Base-by-base conservation (phyloP, 495 filamentous ascomycete species). In the Podospora sp. region DNA sequence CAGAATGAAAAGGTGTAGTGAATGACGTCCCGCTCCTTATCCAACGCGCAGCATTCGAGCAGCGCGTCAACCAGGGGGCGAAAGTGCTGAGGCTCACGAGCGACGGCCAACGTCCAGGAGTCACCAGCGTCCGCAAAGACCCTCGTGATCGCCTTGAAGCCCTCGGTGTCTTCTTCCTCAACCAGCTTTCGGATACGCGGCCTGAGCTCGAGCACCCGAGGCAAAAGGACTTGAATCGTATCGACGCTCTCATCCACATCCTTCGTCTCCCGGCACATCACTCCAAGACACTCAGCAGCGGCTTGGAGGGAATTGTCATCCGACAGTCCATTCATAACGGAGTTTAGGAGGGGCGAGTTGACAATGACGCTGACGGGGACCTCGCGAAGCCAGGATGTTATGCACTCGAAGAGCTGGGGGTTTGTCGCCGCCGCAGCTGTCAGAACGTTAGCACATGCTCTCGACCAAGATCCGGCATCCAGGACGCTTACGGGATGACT, bases 381-480 rank as follows among this genome's bases (percentile, higher is more conserved):
- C 78, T 99, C 95, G 52, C 92, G 88, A 64, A 97, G 83, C 95
- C 95, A 99, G 22, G 96, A 97, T 26, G 92, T 95, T 66, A 97
- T 93, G 76, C 96, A 98, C 64, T 97, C 91, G 60, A 97, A 85
- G 16, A 99, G 86, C 73, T 92, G 92, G 1, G 95, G 95, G 70
- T 97, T 96, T 24, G 89, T 91, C 9, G 93, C 87, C 12, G 93
- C 92, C 24, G 88, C 75, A 53, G 78, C 85, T 86, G 65, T 27
- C 55, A 26, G 12, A n/a, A 53, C 33, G 49, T 36, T 20, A 46
- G 4, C 40, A 18, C 40, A 18, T 12, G 33, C 12, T 36, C 40
- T 46, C 40, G 5, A 14, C 7, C 35, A 11, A 7, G 3, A 25
- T 36, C 46, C 63, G 64, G 16, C 1, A 22, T 4, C 29, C 1